These are phyloP conservation scores for Chamaecrista fasciculata DNA, from an alignment of 306 rosid genomes.

Conservation along the genomic window DNA sequence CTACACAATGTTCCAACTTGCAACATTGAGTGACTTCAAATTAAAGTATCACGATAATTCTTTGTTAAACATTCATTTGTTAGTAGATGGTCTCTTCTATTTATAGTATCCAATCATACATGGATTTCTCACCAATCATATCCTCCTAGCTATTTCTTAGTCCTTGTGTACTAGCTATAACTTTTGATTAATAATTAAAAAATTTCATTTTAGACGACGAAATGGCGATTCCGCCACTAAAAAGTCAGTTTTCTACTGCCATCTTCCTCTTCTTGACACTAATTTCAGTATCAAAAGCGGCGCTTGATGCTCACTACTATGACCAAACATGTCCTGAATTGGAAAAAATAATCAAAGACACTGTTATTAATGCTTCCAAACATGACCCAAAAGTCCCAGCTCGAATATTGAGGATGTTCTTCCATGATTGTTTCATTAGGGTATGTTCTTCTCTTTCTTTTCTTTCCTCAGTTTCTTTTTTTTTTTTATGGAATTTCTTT, in stretches of 20 bases:
- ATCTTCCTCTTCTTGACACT: neutral
- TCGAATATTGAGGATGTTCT: slow-evolving; percentile 74
- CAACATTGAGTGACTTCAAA: slow-evolving; percentile 1
- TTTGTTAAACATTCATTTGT: neutral
- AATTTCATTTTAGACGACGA: neutral
- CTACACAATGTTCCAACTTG: neutral
- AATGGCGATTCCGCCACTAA: neutral
- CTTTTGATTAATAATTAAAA: no score
- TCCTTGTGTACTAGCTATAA: neutral
- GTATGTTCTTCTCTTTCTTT: slow-evolving; percentile 29
- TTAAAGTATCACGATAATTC: slow-evolving; percentile 6
- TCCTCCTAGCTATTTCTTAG: neutral
- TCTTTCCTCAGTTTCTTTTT: neutral
- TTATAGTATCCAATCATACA: slow-evolving; percentile 11
- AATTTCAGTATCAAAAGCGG: slow-evolving; percentile 22
- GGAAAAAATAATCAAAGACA: slow-evolving; percentile 56
- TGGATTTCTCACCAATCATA: slow-evolving; percentile 7
- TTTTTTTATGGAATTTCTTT: no score
- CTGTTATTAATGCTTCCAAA: slow-evolving; percentile 54
- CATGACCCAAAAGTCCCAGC: slow-evolving; percentile 76
- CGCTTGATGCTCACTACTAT: slow-evolving; percentile 46
- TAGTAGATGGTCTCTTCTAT: neutral
- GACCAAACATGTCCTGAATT: slow-evolving; percentile 58
- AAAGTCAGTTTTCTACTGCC: neutral
- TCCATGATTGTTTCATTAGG: slow-evolving; percentile 87